Evolutionary conservation across 75 land plant species (phyloP).

Genomic region (Larix kaempferi): DNA sequence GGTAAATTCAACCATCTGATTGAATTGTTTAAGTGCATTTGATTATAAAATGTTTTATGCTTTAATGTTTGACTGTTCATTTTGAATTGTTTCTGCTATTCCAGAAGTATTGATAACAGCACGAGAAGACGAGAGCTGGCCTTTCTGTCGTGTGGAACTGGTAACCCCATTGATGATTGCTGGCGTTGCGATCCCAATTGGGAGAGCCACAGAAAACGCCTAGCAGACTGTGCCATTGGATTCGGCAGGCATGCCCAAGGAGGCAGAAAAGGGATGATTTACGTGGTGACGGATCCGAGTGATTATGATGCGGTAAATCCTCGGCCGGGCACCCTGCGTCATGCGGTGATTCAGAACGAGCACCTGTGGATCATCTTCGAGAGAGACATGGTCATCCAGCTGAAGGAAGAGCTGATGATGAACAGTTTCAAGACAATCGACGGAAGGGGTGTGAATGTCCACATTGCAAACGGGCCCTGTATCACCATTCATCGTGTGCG

Average conservation of each 20-base stretch:
- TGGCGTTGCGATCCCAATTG: constrained; percentile 60
- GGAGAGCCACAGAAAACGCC: constrained; percentile 16
- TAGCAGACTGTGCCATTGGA: constrained; percentile 39
- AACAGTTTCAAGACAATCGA: constrained; percentile 36
- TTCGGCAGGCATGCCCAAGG: constrained; percentile 29
- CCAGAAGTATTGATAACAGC: background rate
- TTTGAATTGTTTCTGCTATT: too few relatives aligned
- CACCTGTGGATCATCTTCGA: constrained; percentile 29
- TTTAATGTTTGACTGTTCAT: background rate
- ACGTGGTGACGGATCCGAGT: constrained; percentile 25
- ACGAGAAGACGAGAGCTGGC: constrained; percentile 19
- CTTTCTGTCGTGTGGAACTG: constrained; percentile 12
- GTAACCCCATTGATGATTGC: constrained; percentile 67
- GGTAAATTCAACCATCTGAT: too few relatives aligned
- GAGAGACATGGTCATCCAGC: constrained; percentile 23
- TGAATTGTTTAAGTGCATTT: too few relatives aligned
- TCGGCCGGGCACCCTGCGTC: constrained; percentile 30
- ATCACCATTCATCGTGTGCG: constrained; percentile 18
- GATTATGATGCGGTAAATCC: constrained; percentile 29
- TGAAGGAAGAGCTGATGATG: constrained; percentile 32
- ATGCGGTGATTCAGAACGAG: constrained; percentile 22
- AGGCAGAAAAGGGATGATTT: constrained; percentile 17
- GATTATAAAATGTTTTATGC: too few relatives aligned
- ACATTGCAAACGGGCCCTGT: constrained; percentile 31
- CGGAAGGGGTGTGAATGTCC: constrained; percentile 29